Evolutionary conservation across 176 grass and related monocot species (phyloP), one percentile per base, ranked within the genome.

Genomic region (Ensete ventricosum): DNA sequence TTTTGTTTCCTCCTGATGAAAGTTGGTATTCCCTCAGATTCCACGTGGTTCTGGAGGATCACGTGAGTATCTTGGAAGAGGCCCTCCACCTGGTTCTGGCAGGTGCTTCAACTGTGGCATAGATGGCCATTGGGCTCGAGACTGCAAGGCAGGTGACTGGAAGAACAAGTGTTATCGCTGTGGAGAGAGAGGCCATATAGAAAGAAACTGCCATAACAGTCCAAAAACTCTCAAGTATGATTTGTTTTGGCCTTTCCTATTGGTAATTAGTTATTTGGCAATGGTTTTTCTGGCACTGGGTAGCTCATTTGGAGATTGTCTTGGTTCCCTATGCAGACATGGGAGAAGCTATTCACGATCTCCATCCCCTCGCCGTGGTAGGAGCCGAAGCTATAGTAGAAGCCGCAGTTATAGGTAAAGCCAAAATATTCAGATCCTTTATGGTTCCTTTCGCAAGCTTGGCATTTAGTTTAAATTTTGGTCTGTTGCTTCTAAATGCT

Each of bases 161-260:
- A 99, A 94, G 75, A 99, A 99, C 80, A 99, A 89, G 80, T 99
- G 95, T 67, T 99, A 99, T 73, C 95, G 95, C 1, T 99, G 95
- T 82, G 95, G 95, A 13, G 95, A 99, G 53, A 87, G 95, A 73
- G 95, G 90, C 9, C 95, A 99, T 69, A 94, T 99, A 58, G 95
- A 99, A 89, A 93, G 88, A 62, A 94, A 99, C 58, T 99, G 95
- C 57, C 95, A 99, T 78, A 99, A 99, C 79, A 99, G 95, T 49
- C 95, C 95, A 34, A 94, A 87, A 75, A 94, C 73, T 22, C 54
- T 88, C 43, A 84, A 68, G 91, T 99, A 43, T 43, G 34, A 43
- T 43, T 43, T 43, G 34, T 43, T 43, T 43, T 43, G 34, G 34
- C 34, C 5, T 43, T 60, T 19, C 16, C 2, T n/a, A n/a, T 8